phyloP scores from a whole-genome alignment of 345 rosid species.

The Anacardium occidentale region DNA sequence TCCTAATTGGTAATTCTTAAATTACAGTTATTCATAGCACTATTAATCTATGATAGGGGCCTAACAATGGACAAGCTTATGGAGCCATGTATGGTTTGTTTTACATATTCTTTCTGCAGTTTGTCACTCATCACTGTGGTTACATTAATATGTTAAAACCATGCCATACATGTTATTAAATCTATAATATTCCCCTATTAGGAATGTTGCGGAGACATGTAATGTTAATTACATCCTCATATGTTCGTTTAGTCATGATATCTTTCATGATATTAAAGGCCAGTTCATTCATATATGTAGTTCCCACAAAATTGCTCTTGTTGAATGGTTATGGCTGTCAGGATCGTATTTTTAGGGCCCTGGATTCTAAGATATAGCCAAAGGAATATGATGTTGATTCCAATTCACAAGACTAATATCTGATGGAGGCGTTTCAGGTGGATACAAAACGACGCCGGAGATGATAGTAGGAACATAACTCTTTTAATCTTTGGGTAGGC shows the following conservation, averaged over 20 bases:
- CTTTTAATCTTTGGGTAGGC: conserved; percentile 24
- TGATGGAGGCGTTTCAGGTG: conserved; percentile 45
- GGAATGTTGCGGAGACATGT: background rate
- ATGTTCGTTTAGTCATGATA: background rate
- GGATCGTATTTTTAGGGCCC: background rate
- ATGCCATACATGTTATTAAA: background rate
- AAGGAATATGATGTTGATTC: background rate
- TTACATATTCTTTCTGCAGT: background rate
- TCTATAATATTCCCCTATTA: too few species aligned
- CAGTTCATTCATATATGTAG: background rate
- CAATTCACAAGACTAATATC: background rate
- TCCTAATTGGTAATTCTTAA: too few species aligned
- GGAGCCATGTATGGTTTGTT: background rate
- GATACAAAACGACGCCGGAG: conserved; percentile 69
- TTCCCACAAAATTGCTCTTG: background rate
- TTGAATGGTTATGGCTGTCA: background rate
- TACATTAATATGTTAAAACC: too few species aligned
- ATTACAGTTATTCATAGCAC: too few species aligned
- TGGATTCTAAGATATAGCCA: background rate
- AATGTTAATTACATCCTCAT: background rate
- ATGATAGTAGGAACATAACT: conserved; percentile 16
- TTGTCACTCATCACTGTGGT: background rate
- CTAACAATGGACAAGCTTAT: background rate
- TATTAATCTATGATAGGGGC: too few species aligned
- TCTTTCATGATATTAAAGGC: background rate